Evolutionary conservation across 371 early-diverging fungal species (phyloP).

Genomic region (Syncephalastrum sp.): DNA sequence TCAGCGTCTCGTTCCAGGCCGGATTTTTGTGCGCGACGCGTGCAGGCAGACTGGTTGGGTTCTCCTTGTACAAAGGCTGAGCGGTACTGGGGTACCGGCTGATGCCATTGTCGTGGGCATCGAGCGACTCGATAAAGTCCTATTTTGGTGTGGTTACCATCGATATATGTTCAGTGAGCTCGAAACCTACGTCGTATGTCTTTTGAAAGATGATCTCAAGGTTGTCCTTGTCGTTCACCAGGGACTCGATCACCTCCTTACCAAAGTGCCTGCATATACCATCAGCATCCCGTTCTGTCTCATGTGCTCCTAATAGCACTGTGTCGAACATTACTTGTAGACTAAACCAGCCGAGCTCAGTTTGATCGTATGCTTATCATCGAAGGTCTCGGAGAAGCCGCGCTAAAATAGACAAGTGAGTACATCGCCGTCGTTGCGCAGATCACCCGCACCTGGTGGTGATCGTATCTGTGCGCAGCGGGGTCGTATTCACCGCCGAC

Average conservation of each 20-base stretch:
- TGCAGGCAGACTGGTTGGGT: constrained; percentile 71
- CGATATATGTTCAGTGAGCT: background rate
- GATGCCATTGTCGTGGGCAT: constrained; percentile 90
- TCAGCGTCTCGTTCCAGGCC: constrained; percentile 84
- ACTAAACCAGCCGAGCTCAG: constrained; percentile 91
- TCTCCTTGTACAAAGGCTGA: constrained; percentile 79
- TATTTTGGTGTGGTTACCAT: constrained; percentile 9
- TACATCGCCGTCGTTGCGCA: background rate
- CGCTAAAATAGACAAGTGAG: constrained; percentile 40
- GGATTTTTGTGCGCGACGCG: constrained; percentile 90
- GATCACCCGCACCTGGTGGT: constrained; percentile 76
- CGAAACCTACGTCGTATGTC: constrained; percentile 67
- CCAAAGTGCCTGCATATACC: constrained; percentile 75
- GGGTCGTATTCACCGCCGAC: constrained; percentile 97
- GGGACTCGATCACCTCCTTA: constrained; percentile 74
- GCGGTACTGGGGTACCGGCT: constrained; percentile 77
- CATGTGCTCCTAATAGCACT: background rate
- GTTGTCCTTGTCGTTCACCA: constrained; percentile 43
- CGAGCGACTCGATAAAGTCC: constrained; percentile 76
- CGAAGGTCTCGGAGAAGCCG: constrained; percentile 90
- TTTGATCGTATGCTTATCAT: constrained; percentile 75
- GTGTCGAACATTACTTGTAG: constrained; percentile 61
- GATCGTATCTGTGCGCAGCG: constrained; percentile 82
- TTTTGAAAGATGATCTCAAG: constrained; percentile 73
- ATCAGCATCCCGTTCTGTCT: constrained; percentile 9